Evolutionary conservation across 2,329 filamentous ascomycete genomes (phyloP).

Genomic region (Diatrype stigma): DNA sequence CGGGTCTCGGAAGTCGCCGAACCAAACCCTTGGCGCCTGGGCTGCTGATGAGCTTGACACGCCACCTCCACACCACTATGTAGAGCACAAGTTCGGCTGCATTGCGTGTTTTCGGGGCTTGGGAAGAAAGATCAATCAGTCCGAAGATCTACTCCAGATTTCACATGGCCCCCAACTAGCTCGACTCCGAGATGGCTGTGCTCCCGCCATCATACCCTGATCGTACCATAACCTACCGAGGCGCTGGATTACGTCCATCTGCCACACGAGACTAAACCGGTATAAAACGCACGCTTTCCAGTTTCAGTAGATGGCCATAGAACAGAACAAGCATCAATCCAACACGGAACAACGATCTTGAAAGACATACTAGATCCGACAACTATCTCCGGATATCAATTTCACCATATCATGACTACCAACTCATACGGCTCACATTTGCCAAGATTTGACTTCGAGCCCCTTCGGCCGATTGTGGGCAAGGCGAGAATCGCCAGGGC

Average conservation of each 20-base stretch:
- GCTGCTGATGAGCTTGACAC: background rate
- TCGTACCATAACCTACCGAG: background rate
- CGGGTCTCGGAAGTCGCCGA: background rate
- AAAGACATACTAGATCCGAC: background rate
- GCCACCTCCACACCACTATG: background rate
- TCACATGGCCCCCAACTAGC: background rate
- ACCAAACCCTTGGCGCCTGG: background rate
- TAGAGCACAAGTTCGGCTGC: background rate
- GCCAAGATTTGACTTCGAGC: slow-evolving; percentile 1
- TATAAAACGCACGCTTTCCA: background rate
- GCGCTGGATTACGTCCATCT: background rate
- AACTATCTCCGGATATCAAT: background rate
- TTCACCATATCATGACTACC: background rate
- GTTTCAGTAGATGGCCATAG: background rate
- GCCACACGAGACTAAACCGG: background rate
- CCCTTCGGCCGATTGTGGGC: background rate
- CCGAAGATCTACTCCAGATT: background rate
- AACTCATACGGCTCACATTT: background rate
- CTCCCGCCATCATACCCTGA: background rate
- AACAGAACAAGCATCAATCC: background rate
- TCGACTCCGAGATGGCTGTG: background rate
- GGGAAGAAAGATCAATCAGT: background rate
- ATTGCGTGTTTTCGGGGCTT: background rate
- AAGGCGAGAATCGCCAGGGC: background rate
- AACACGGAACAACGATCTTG: background rate